Conservation (phyloP, 257 asterid genomes). For the Solanum arcanum region DNA sequence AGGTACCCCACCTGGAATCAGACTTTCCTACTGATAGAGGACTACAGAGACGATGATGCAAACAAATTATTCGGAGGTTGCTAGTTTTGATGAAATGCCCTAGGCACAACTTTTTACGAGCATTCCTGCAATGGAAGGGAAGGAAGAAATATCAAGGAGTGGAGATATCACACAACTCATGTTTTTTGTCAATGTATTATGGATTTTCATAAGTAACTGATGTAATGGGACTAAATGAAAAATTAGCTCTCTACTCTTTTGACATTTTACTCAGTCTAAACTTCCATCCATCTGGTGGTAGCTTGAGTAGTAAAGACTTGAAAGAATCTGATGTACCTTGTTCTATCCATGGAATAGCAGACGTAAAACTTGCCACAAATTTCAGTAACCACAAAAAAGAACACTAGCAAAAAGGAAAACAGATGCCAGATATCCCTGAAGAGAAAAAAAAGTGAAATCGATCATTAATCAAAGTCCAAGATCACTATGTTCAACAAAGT, state of each 20-base stretch:
- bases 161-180: not conserved
- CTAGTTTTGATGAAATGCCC: not conserved
- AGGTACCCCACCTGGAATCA: not conserved
- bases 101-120: not conserved
- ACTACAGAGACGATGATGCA: not conserved
- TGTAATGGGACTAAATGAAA: not conserved
- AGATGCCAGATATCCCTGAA: not conserved
- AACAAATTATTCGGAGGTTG: not conserved
- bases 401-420: not conserved
- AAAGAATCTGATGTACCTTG: not conserved
- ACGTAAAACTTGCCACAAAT: not conserved
- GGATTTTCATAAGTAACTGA: not conserved
- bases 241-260: not conserved
- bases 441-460: not conserved
- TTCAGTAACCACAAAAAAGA: not conserved
- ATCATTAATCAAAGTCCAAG: not conserved
- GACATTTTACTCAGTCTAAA: not conserved
- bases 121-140: not conserved
- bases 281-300: not conserved
- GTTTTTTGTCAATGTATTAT: not conserved
- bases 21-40: not conserved
- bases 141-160: not conserved
- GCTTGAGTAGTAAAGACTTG: not conserved
- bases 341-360: not conserved
- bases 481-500: not conserved